phyloP scores from a whole-genome alignment of 1,139 yeast genomes.

The Yamadazyma mexicana region DNA sequence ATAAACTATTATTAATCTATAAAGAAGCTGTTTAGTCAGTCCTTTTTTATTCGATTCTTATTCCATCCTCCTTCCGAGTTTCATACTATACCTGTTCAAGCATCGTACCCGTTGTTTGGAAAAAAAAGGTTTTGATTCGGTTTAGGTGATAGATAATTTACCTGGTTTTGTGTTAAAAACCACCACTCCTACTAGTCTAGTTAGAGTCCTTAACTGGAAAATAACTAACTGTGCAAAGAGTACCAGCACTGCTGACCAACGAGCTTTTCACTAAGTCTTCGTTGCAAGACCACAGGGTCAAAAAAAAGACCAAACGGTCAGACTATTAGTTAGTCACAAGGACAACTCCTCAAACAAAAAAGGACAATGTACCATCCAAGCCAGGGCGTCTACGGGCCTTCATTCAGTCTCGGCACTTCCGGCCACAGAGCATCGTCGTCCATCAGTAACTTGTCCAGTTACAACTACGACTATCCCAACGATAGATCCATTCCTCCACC shows the following conservation, averaged over 20 bases:
- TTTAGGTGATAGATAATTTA: background rate
- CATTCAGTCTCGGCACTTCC: constrained; percentile 32
- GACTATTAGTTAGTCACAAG: no score
- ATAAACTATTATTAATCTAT: background rate
- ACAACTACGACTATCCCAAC: constrained; percentile 4
- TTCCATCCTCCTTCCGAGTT: background rate
- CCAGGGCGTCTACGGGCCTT: background rate
- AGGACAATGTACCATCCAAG: background rate
- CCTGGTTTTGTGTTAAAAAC: background rate
- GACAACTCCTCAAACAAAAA: no score
- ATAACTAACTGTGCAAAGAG: background rate
- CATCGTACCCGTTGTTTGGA: no score
- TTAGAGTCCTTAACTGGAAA: constrained; percentile 7
- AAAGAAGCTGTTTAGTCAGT: constrained; percentile 2
- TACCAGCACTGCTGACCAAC: constrained; percentile 1
- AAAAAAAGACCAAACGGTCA: no score
- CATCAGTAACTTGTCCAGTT: constrained; percentile 21
- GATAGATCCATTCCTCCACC: constrained; percentile 11
- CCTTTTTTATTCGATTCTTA: constrained; percentile 1
- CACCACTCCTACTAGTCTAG: background rate
- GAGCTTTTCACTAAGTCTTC: constrained; percentile 48
- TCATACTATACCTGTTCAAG: background rate
- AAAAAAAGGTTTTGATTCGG: background rate
- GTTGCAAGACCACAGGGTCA: no score
- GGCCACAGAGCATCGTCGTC: constrained; percentile 40